Base-by-base conservation (phyloP, 2,329 filamentous ascomycete genomes). In the Beauveria varroae region DNA sequence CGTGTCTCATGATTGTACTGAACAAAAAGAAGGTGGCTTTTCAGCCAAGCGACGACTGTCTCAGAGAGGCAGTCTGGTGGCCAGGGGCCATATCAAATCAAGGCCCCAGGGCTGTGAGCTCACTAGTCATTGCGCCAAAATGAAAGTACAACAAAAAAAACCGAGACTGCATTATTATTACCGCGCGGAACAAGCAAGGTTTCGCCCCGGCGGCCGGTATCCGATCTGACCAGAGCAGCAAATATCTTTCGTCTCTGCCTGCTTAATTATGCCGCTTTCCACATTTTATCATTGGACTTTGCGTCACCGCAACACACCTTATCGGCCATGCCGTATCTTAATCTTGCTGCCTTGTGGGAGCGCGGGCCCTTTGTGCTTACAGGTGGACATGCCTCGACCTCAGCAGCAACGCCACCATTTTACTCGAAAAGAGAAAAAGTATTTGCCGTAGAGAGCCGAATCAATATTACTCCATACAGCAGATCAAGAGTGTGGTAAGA, bases 161-260 rank as follows among this genome's bases (percentile, higher is more conserved):
- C 9, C 43, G 20, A 22, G 44, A 26, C 9, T 47, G 22, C 16
- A 34, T 58, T 41, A 28, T 26, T 10, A 30, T 50, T 50, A 28
- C 55, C 44, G 55, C 44, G 46, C 46, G 46, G 55, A 34, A 41
- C 22, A 34, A 9, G 14, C 44, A 58, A 34, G 30, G 55, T 26
- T 34, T 50, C 22, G 50, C 40, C 58, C 40, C 30, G 49, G 58
- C 18, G 49, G 58, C 58, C 58, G 58, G 49, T 40, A 60, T 60
- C 57, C 58, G 58, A 60, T 54, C 58, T 54, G 28, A 20, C 26
- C 3, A 14, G 18, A 24, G 34, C 14, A 54, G 37, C 34, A 46
- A 37, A 16, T 34, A 12, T n/a, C 14, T 24, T 57, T 50, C 20
- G 28, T 40, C 44, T 30, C 16, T 50, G n/a, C 5, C 7, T 30